These are phyloP conservation scores for Fusarium equiseti DNA, from an alignment of 2,329 filamentous ascomycete genomes.

Conservation along the genomic window DNA sequence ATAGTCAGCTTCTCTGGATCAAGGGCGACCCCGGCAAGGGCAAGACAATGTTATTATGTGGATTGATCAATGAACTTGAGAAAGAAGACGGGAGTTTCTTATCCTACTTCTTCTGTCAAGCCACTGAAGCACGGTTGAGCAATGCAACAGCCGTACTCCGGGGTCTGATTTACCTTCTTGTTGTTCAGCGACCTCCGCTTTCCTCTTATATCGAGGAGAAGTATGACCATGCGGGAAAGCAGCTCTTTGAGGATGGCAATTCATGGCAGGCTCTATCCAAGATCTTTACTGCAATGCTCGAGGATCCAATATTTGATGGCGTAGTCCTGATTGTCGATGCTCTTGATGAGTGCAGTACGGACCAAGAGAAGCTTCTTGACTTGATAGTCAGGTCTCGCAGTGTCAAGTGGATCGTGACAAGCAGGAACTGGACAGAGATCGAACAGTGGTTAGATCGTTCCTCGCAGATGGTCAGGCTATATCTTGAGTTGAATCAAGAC, in stretches of 20 bases:
- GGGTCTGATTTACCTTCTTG: not conserved
- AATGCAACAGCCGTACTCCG: not conserved
- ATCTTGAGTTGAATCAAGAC: accelerated
- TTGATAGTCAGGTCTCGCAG: not conserved
- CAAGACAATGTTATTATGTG: constrained; percentile 59
- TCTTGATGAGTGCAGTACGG: accelerated
- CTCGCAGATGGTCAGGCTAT: accelerated
- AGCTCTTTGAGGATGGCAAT: not conserved
- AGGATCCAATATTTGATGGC: accelerated
- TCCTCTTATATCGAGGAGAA: accelerated
- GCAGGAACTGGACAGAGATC: not conserved
- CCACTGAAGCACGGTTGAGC: not conserved
- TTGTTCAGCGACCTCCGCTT: accelerated
- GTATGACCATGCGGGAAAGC: accelerated
- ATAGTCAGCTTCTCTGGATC: constrained; percentile 52
- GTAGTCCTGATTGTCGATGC: not conserved
- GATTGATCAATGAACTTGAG: constrained; percentile 47
- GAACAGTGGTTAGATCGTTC: not conserved
- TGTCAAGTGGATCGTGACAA: not conserved
- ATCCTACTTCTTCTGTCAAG: not conserved
- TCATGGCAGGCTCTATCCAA: not conserved
- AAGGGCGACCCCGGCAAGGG: constrained; percentile 56
- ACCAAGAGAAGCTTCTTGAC: not conserved
- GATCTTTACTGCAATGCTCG: not conserved
- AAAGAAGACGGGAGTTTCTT: accelerated